phyloP scores from a whole-genome alignment of 225 moss, liverwort and hornwort genomes.

The Takakia lepidozioides region DNA sequence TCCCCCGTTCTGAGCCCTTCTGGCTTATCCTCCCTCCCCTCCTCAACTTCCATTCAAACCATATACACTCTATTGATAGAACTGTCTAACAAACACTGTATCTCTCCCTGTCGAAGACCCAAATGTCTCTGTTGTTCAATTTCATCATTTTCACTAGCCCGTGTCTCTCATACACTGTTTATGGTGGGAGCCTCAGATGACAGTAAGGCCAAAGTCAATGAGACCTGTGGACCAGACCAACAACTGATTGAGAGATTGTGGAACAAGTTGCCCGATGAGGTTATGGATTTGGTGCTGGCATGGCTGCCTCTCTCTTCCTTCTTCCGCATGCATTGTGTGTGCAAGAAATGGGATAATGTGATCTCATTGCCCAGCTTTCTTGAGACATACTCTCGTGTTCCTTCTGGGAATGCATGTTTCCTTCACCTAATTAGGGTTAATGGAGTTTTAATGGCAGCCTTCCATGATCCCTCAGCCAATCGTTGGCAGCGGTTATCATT shows the following conservation, averaged over 20 bases:
- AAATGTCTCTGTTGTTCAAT: neutral
- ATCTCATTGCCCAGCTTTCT: constrained; percentile 49
- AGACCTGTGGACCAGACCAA: constrained; percentile 4
- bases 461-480: constrained; percentile 40
- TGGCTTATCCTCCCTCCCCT: neutral
- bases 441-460: constrained; percentile 56
- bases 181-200: constrained; percentile 4
- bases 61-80: neutral
- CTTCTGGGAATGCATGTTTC: constrained; percentile 44
- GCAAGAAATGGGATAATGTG: constrained; percentile 49
- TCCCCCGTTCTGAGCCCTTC: neutral
- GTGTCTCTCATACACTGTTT: neutral
- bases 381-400: constrained; percentile 49
- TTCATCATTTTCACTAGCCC: neutral
- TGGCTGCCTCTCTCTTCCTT: constrained; percentile 51
- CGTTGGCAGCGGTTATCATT: constrained; percentile 52
- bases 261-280: constrained; percentile 56
- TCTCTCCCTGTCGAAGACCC: neutral
- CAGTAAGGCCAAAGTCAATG: constrained; percentile 1
- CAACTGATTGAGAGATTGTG: constrained; percentile 32
- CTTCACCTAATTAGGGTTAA: constrained; percentile 42
- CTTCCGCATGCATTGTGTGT: constrained; percentile 61
- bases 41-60: no score
- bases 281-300: constrained; percentile 48
- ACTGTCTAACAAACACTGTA: neutral